These are phyloP conservation scores for Fusarium oxysporum DNA, from an alignment of 2,329 filamentous ascomycete species.

Conservation along the genomic window DNA sequence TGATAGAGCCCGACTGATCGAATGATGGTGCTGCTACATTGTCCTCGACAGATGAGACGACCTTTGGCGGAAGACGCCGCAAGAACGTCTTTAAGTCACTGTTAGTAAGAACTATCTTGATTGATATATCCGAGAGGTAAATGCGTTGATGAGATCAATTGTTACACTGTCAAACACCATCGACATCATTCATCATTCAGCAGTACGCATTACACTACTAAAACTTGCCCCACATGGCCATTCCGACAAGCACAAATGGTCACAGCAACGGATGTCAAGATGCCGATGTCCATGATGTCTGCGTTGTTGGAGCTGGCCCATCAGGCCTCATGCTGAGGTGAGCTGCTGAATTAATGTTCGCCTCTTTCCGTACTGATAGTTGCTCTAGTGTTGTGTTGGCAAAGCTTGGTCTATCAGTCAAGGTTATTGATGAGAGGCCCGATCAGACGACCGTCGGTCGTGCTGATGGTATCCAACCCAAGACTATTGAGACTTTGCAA, in stretches of 20 bases:
- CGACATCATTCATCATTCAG: background rate
- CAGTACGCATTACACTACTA: background rate
- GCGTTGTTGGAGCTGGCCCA: conserved; percentile 66
- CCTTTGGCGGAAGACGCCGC: background rate
- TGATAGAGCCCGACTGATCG: background rate
- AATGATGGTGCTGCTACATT: background rate
- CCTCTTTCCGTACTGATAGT: background rate
- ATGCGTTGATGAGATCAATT: background rate
- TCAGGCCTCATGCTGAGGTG: conserved; percentile 65
- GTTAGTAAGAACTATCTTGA: background rate
- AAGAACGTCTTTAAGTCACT: background rate
- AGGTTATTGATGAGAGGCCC: conserved; percentile 74
- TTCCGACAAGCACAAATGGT: background rate
- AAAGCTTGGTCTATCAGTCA: conserved; percentile 72
- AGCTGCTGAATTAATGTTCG: rapidly evolving
- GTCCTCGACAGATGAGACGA: background rate
- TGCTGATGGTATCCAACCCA: conserved; percentile 80
- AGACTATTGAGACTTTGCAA: conserved; percentile 80
- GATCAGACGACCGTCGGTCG: conserved; percentile 74
- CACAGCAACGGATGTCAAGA: background rate
- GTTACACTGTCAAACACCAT: background rate
- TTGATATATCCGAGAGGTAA: background rate
- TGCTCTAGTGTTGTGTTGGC: conserved; percentile 59
- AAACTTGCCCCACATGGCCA: background rate
- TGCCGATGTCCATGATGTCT: conserved; percentile 55